Conservation (phyloP, 2,329 filamentous ascomycete species). For the Fusarium solani-melongenae region DNA sequence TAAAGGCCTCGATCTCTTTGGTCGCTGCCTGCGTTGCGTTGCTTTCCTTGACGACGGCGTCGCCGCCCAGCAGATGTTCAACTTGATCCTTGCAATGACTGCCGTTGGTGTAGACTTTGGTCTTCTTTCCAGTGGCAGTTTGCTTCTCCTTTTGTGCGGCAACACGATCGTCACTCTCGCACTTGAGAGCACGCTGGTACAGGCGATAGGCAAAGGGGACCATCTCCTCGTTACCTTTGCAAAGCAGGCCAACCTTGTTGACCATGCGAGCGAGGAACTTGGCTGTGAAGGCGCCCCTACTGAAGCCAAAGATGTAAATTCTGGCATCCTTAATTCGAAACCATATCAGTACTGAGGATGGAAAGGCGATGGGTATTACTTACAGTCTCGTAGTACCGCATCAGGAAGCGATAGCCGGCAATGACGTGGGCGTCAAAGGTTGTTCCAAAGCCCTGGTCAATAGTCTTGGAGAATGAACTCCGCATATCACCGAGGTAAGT, state of each 20-base stretch:
- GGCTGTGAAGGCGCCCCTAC: conserved; percentile 64
- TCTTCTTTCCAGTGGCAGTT: neutral
- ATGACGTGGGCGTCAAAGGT: conserved; percentile 64
- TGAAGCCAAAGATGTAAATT: conserved; percentile 67
- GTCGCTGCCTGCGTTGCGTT: conserved; percentile 25
- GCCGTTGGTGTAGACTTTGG: neutral
- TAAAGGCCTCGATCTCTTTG: conserved; percentile 58
- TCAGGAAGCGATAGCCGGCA: conserved; percentile 64
- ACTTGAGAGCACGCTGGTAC: conserved; percentile 54
- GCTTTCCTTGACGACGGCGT: conserved; percentile 31
- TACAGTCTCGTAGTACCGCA: conserved; percentile 61
- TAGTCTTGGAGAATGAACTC: conserved; percentile 51
- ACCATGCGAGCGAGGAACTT: conserved; percentile 64
- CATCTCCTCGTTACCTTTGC: conserved; percentile 65
- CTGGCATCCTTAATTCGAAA: conserved; percentile 52
- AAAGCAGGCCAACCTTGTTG: conserved; percentile 59
- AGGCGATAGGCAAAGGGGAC: conserved; percentile 60
- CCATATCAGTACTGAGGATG: neutral
- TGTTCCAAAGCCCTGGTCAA: conserved; percentile 57
- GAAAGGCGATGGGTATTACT: neutral
- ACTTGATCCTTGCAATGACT: neutral
- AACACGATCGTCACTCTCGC: conserved; percentile 42
- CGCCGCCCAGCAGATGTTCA: conserved; percentile 17
- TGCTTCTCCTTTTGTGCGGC: neutral
- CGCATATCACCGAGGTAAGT: conserved; percentile 47